These are phyloP conservation scores for Boeremia lycopersici DNA, from an alignment of 2,329 filamentous ascomycete genomes.

Conservation along the genomic window DNA sequence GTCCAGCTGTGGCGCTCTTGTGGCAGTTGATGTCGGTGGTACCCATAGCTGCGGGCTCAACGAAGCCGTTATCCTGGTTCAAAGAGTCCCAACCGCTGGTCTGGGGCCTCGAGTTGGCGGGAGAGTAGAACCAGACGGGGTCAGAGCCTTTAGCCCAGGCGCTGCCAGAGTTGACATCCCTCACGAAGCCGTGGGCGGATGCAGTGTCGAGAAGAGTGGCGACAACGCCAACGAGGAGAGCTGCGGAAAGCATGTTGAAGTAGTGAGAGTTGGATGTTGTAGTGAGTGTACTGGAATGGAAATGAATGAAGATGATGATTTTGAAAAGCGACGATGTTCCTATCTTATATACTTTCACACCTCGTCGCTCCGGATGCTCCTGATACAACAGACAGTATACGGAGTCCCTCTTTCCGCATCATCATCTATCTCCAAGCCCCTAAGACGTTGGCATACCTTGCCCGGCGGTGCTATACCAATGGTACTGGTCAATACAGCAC, in stretches of 20 bases:
- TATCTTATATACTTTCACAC: constrained; percentile 5
- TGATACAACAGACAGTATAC: neutral
- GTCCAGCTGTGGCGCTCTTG: constrained; percentile 45
- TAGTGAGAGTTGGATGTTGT: neutral
- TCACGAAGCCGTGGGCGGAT: constrained; percentile 42
- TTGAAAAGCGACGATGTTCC: neutral
- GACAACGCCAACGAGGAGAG: constrained; percentile 25
- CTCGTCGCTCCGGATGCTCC: neutral
- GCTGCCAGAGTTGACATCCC: constrained; percentile 29
- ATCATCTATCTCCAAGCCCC: constrained; percentile 10
- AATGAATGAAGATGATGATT: constrained; percentile 5
- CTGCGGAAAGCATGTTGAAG: constrained; percentile 25
- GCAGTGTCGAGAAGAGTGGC: constrained; percentile 29
- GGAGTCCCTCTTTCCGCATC: constrained; percentile 1
- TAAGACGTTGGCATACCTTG: neutral
- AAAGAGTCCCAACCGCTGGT: constrained; percentile 45
- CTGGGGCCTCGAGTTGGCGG: constrained; percentile 29
- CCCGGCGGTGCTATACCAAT: constrained; percentile 5
- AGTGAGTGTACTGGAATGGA: neutral
- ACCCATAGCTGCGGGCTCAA: constrained; percentile 35
- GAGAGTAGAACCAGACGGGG: constrained; percentile 41
- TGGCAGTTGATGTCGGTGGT: constrained; percentile 47
- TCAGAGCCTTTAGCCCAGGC: constrained; percentile 37
- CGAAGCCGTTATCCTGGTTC: constrained; percentile 48
- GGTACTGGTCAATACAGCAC: constrained; percentile 4